Base-by-base conservation (phyloP, 225 moss, liverwort and hornwort genomes). In the Thuidium tamariscinum region DNA sequence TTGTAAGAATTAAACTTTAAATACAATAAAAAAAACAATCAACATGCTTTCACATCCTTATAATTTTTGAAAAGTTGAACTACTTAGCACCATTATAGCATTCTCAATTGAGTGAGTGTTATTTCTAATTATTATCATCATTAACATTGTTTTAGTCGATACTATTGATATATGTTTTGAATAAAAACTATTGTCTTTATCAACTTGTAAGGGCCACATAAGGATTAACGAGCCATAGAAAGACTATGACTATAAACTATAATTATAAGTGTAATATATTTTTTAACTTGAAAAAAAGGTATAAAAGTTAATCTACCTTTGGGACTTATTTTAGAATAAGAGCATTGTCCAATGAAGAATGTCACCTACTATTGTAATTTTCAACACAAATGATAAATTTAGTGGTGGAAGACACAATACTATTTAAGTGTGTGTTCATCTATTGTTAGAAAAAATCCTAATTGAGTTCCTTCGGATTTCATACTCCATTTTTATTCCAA, bases 31-130 rank as follows among this genome's bases (percentile, higher is more conserved):
- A n/a, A 15, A 69, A 26, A 9, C 3, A 69, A 69, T 5, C 26
- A 26, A 42, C 1, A 42, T 26, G 15, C 26, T 41, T 41, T 41
- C 3, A 69, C 15, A 26, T 26, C 3, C 2, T 69, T 41, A 41
- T 26, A 41, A 41, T 25, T 69, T n/a, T 41, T 13, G 1, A 41
- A 69, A 69, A 8, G 7, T 41, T 13, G 15, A 69, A 14, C 5
- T 15, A 41, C 7, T 69, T 7, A 41, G 25, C 8, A 69, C 5
- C 0, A n/a, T 0, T 41, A 6, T 16, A n/a, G 5, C 3, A 69
- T 69, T 25, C 15, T 42, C 2, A 25, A 4, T 69, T 69, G 41
- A 41, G 15, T 69, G 5, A 15, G 15, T 26, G 3, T 69, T 21
- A 37, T 67, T 36, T 5, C n/a, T 64, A 9, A 2, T 44, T 44